Base-by-base conservation (phyloP, 805 yeast species). In the Kazachstania kunashirensis region DNA sequence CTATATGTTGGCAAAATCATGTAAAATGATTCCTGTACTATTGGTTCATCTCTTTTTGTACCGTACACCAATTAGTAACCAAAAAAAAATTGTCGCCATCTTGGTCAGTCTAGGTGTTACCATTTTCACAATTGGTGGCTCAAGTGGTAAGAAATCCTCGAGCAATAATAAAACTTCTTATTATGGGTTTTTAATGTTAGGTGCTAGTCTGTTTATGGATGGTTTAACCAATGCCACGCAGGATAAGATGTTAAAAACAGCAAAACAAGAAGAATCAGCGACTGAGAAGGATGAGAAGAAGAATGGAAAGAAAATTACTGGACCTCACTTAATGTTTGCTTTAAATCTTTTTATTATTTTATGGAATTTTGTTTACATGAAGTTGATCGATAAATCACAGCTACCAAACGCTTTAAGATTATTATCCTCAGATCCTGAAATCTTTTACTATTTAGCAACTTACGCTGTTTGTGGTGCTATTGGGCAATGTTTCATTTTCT, bases 1-100 rank as follows among this genome's bases (percentile, higher is more conserved):
- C 0, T 80, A 75, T 48, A 70, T 89, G 44, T 68, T 92, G 42
- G 94, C 96, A 14, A 92, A 92, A 55, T 80, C 95, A 37, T 89
- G 97, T 57, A 92, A 92, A 52, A 68, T 92, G 57, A 75, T 92
- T 16, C 99, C 99, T 0, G 95, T 89, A n/a, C 77, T 92, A 80
- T 54, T 83, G 24, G 82, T 92, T 3, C 96, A 86, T 51, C 62
- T 79, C 39, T 47, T 76, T 12, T 49, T 84, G 10, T 89, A 86
- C 61, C 68, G 80, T 29, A 74, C 82, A 4, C 62, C 60, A 36
- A 89, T 84, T 57, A 86, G 96, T 0, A 37, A 59, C 2, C 76
- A 79, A 61, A 92, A 92, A 59, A 83, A 83, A 53, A 41, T 73
- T 12, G 94, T 89, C 14, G 96, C 95, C 0, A 44, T 64, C 0